A percentile compares a stretch with the other conserved stretches of the same genome.
These are phyloP conservation scores for Suillus fuscotomentosus DNA, from an alignment of 768 basidiomycete species.

Conservation along the genomic window DNA sequence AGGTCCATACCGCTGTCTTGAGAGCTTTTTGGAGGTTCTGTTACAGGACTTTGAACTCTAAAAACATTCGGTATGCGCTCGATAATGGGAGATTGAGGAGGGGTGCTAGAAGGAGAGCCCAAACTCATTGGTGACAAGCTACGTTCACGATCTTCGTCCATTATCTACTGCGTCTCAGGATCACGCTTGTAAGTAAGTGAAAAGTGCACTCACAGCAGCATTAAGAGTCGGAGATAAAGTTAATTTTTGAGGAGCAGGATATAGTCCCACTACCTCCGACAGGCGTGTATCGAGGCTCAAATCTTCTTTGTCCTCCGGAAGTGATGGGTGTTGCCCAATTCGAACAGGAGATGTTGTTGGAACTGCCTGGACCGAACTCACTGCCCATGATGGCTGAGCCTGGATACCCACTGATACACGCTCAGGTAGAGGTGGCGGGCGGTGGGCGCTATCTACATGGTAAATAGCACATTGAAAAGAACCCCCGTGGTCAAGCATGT, in stretches of 20 bases:
- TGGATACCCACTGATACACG: slow-evolving; percentile 48
- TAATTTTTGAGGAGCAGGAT: slow-evolving; percentile 12
- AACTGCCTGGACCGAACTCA: slow-evolving; percentile 39
- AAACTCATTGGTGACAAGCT: slow-evolving; percentile 66
- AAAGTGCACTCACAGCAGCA: slow-evolving; percentile 19
- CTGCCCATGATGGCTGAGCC: slow-evolving; percentile 34
- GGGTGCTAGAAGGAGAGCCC: slow-evolving; percentile 44
- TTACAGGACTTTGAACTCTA: slow-evolving; percentile 8
- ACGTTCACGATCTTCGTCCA: slow-evolving; percentile 33
- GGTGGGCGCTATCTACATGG: slow-evolving; percentile 22
- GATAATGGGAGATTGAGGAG: slow-evolving; percentile 24
- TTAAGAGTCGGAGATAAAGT: slow-evolving; percentile 15
- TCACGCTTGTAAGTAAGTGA: background rate
- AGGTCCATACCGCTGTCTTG: slow-evolving; percentile 10
- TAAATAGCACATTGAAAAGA: slow-evolving; percentile 2
- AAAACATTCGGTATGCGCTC: slow-evolving; percentile 6
- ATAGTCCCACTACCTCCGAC: slow-evolving; percentile 4
- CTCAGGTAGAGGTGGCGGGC: slow-evolving; percentile 20
- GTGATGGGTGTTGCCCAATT: slow-evolving; percentile 1
- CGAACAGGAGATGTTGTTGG: slow-evolving; percentile 17
- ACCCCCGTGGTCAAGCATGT: background rate
- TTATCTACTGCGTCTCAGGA: slow-evolving; percentile 33
- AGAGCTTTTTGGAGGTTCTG: slow-evolving; percentile 6
- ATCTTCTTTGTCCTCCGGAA: slow-evolving; percentile 8
- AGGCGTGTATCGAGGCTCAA: slow-evolving; percentile 12